Evolutionary conservation across 192 early-diverging fungal genomes (phyloP), one percentile per base, ranked within the genome.

Genomic region (Dissophora ornata): DNA sequence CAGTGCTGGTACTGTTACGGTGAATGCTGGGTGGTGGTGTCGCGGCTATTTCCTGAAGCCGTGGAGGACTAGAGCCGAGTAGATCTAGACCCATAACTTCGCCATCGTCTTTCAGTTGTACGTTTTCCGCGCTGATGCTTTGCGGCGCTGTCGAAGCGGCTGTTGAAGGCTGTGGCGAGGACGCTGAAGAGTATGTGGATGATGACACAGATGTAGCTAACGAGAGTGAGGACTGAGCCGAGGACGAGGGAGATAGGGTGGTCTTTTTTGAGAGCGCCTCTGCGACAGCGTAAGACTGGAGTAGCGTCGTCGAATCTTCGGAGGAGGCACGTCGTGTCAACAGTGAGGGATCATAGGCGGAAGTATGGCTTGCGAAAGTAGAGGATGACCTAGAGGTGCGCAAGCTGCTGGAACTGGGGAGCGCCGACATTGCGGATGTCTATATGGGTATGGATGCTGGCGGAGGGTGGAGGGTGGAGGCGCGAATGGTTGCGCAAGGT

Each of bases 271-370:
- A 49, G 38, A 44, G 13, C 22, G 55, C 41, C 4, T 54, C 41
- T 1, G 49, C 50, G 16, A 59, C 52, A 18, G 44, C 19, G 4
- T 38, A n/a, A 4, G 71, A 49, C 28, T 40, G 46, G 16, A 42
- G 44, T 10, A 61, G 38, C 28, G 49, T 48, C 22, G 57, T 24
- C 19, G 50, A 67, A 46, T 67, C 63, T 42, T 66, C 63, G 10
- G 71, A 75, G n/a, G 62, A 54, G 7, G 70, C 25, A n/a, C 71
- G 62, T 30, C 63, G 62, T 15, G 71, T 15, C 10, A 33, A 18
- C 28, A 47, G 42, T 60, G 32, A 33, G 1, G 57, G 44, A 55
- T 67, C 62, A 32, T 33, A 51, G 22, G 9, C 29, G 54, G 34
- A 42, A 33, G 42, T 44, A 29, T 38, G 29, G n/a, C 29, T 6